These are phyloP conservation scores for Hypsizygus marmoreus DNA, from an alignment of 768 basidiomycete genomes.

Conservation along the genomic window DNA sequence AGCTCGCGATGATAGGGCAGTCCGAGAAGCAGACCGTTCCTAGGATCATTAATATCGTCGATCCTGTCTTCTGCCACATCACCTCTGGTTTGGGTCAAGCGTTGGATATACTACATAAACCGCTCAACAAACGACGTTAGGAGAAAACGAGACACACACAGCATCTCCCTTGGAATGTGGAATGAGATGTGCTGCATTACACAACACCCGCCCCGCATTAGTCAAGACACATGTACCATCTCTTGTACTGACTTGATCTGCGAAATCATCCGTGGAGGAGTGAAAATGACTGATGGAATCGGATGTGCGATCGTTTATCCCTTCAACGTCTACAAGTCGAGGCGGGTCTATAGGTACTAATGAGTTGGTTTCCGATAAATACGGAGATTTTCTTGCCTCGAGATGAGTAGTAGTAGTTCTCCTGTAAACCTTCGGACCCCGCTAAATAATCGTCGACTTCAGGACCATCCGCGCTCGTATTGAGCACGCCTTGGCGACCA, in stretches of 20 bases:
- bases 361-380: not conserved
- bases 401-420: slow-evolving; percentile 13
- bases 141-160: slow-evolving; percentile 8
- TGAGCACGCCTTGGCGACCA: slow-evolving; percentile 14
- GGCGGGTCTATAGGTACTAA: slow-evolving; percentile 7
- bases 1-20: not conserved
- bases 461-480: slow-evolving; percentile 6
- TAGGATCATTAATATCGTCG: too few species aligned
- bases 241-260: slow-evolving; percentile 6
- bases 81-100: too few species aligned
- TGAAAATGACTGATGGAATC: not conserved
- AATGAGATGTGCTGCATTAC: slow-evolving; percentile 13
- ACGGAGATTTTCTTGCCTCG: slow-evolving; percentile 7
- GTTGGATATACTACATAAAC: not conserved
- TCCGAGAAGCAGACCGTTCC: too few species aligned
- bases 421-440: slow-evolving; percentile 7
- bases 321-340: slow-evolving; percentile 14
- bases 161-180: slow-evolving; percentile 16
- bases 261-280: slow-evolving; percentile 4
- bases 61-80: too few species aligned
- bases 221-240: slow-evolving; percentile 15
- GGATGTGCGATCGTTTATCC: slow-evolving; percentile 12
- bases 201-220: slow-evolving; percentile 1
- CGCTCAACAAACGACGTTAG: not conserved
- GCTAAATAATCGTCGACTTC: slow-evolving; percentile 15